A percentile compares a stretch with the other conserved stretches of the same genome.
Evolutionary conservation across 331 rosid genomes (phyloP).

Genomic region (Acacia concinna): DNA sequence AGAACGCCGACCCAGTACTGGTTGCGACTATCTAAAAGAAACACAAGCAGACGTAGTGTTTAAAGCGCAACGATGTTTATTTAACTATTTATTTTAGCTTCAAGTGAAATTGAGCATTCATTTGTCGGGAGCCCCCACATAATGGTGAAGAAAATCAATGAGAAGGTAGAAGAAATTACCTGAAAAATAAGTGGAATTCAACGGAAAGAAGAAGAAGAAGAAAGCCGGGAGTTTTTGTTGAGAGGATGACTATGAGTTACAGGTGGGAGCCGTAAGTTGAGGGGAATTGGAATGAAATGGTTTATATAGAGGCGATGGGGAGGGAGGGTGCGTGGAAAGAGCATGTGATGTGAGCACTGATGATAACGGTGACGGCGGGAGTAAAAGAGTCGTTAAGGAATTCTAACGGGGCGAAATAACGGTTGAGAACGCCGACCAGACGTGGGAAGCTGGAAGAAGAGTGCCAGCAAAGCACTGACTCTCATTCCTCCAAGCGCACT

Average conservation of each 20-base stretch:
- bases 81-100: background rate
- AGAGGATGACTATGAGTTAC: background rate
- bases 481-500: too few species aligned
- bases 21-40: background rate
- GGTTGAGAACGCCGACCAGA: slow-evolving; percentile 45
- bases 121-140: background rate
- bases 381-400: background rate
- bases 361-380: slow-evolving; percentile 28
- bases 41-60: background rate
- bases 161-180: slow-evolving; percentile 29
- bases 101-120: background rate
- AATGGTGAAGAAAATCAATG: background rate
- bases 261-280: background rate
- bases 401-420: slow-evolving; percentile 27
- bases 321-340: slow-evolving; percentile 16
- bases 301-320: slow-evolving; percentile 32
- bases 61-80: background rate
- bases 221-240: background rate
- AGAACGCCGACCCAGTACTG: slow-evolving; percentile 4
- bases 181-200: background rate
- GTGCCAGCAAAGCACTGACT: too few species aligned
- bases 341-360: slow-evolving; percentile 15
- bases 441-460: slow-evolving; percentile 25
- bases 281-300: background rate
- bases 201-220: background rate